phyloP scores from a whole-genome alignment of 768 basidiomycete genomes.

The Gyrodon lividus region DNA sequence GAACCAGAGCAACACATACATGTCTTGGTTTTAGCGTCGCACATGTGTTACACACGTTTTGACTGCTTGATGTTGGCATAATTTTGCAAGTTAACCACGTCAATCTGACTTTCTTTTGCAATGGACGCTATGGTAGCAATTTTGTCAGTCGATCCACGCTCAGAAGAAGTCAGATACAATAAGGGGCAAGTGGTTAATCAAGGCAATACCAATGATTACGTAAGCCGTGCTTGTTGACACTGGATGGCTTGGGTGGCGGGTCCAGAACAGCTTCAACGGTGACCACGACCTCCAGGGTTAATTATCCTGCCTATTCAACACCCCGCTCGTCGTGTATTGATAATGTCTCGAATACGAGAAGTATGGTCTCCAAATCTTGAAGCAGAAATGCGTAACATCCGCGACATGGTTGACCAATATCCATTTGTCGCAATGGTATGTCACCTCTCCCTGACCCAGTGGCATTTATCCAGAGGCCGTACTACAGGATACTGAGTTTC shows the following conservation, averaged over 20 bases:
- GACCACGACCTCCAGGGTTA: constrained; percentile 20
- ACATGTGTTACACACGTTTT: background rate
- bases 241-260: constrained; percentile 14
- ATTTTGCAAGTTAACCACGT: constrained; percentile 14
- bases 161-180: background rate
- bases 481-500: constrained; percentile 94
- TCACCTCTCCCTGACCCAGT: constrained; percentile 23
- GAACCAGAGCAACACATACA: constrained; percentile 55
- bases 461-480: constrained; percentile 4
- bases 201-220: constrained; percentile 22
- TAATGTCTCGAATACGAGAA: constrained; percentile 84
- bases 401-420: constrained; percentile 85
- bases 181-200: background rate
- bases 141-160: background rate
- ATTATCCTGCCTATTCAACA: background rate
- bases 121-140: constrained; percentile 1
- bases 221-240: constrained; percentile 23
- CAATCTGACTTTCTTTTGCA: background rate
- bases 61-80: constrained; percentile 8
- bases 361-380: constrained; percentile 96
- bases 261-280: constrained; percentile 3
- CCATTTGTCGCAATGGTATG: constrained; percentile 93
- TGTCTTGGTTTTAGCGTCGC: constrained; percentile 60
- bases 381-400: constrained; percentile 84
- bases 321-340: constrained; percentile 2